Conservation (phyloP, 108 stramenopile genomes). For the Cyclotella sp. region DNA sequence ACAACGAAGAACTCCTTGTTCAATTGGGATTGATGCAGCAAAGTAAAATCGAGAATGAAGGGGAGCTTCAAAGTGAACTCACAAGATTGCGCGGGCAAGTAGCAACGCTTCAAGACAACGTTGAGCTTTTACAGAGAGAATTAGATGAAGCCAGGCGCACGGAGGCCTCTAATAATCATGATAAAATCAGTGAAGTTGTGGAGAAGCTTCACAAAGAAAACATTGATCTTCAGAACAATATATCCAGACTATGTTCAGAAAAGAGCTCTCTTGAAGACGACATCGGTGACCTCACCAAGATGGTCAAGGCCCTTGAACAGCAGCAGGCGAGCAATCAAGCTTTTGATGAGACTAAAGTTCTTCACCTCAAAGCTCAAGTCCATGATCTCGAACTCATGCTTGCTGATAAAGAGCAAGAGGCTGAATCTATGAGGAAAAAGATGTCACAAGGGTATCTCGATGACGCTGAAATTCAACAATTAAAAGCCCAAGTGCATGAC, state of each 20-base stretch:
- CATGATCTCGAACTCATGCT: not conserved
- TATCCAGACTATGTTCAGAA: conserved; percentile 16
- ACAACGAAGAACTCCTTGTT: conserved; percentile 83
- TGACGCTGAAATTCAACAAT: conserved; percentile 4
- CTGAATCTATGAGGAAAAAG: too few species aligned
- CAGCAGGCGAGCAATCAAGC: conserved; percentile 10
- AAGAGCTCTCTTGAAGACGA: conserved; percentile 24
- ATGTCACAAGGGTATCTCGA: too few species aligned
- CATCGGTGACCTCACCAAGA: conserved; percentile 17
- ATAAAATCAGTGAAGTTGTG: conserved; percentile 13
- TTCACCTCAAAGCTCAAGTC: not conserved
- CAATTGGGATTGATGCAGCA: conserved; percentile 81
- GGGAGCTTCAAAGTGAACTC: conserved; percentile 38
- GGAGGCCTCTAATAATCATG: not conserved
- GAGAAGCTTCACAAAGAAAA: conserved; percentile 31
- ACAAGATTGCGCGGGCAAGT: conserved; percentile 37
- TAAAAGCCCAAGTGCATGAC: conserved; percentile 22
- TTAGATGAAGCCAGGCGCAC: conserved; percentile 18
- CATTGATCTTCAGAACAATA: conserved; percentile 20
- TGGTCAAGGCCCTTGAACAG: conserved; percentile 3
- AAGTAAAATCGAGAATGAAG: conserved; percentile 61
- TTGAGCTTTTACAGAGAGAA: conserved; percentile 28
- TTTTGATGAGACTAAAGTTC: not conserved
- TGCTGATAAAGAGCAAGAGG: not conserved
- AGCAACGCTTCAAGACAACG: conserved; percentile 25